Base-by-base conservation (phyloP, 768 basidiomycete genomes). In the Amanita jacksonii region DNA sequence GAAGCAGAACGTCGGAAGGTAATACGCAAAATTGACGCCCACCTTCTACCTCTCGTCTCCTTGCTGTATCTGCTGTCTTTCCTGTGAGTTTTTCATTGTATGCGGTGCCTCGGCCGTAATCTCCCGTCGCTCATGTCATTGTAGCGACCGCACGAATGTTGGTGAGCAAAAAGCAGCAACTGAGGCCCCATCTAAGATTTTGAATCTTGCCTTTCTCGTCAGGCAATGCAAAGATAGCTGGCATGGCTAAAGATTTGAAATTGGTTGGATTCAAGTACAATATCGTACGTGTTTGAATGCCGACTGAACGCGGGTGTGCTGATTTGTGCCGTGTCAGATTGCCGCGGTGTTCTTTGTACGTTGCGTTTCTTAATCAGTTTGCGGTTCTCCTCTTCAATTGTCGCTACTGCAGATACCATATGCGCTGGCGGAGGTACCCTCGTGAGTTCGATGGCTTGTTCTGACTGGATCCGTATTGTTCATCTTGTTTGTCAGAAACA, bases 51-150 rank as follows among this genome's bases (percentile, higher is more conserved):
- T 7, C 60, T 72, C 38, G 62, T 72, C 28, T 69, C 68, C 5
- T 45, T 70, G 31, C 52, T 73, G 9, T 72, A 70, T 45, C 56
- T 73, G 31, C 57, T 70, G 39, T 71, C 68, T 5, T 73, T 72
- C 51, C 52, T 73, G 67, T 71, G 48, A 59, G 69, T 63, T 2
- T 31, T 15, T n/a, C 12, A 8, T 22, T n/a, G 6, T 13, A 24
- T 30, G n/a, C 6, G 13, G 12, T 16, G 8, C 40, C 10, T 38
- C 5, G 12, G 8, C 10, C 22, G 5, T 24, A n/a, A 25, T 15
- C 4, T 18, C 13, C 23, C 16, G 19, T 25, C 12, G 10, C 8
- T 43, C n/a, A 22, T 38, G 27, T 23, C 28, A 16, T 18, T 19
- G 18, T 34, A 60, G 58, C 19, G 58, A 60, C 45, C 53, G 58